Base-by-base conservation (phyloP, 805 yeast species). In the Yamadazyma ubonensis region DNA sequence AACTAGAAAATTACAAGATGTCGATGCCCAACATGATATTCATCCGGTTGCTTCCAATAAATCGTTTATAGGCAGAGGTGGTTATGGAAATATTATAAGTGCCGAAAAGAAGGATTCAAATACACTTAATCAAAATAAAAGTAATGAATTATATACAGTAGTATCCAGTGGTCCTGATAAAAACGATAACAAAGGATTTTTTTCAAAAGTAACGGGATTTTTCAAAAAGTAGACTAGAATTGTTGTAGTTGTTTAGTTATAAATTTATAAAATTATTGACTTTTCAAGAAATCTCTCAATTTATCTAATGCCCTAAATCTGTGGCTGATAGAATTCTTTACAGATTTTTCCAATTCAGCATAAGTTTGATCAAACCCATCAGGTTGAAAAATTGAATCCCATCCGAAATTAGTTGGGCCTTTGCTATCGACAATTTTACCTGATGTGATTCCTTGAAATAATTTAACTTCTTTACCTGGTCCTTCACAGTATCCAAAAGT, bases 301-400 rank as follows among this genome's bases (percentile, higher is more conserved):
- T 85, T 76, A 40, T 71, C 78, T 54, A 93, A 74, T 0, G 99
- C 97, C 61, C 75, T 82, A 55, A 74, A 88, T 54, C 99, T 75
- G 57, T 95, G 99, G 49, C 95, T 83, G 46, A 93, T 85, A 15
- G 72, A 58, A 63, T 93, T 90, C 70, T 95, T 93, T 21, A 73
- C 69, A 2, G 61, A 55, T 57, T 85, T 86, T 38, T 76, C 81
- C 90, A 93, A 79, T 61, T 93, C 97, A 8, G 97, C 98, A 57
- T 88, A 90, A 0, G 73, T 65, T 55, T 81, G 68, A 15, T 73
- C 65, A 52, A 61, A 80, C 2, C 96, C 96, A 19, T 69, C 66
- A 2, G 99, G 99, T 64, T 83, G 74, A 61, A 93, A 93, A 36
- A 86, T 67, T 6, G 96, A 81, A 64, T 93, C 97, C 95, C 96